phyloP scores from a whole-genome alignment of 352 stramenopile species.

The Globisporangium echinulatum region DNA sequence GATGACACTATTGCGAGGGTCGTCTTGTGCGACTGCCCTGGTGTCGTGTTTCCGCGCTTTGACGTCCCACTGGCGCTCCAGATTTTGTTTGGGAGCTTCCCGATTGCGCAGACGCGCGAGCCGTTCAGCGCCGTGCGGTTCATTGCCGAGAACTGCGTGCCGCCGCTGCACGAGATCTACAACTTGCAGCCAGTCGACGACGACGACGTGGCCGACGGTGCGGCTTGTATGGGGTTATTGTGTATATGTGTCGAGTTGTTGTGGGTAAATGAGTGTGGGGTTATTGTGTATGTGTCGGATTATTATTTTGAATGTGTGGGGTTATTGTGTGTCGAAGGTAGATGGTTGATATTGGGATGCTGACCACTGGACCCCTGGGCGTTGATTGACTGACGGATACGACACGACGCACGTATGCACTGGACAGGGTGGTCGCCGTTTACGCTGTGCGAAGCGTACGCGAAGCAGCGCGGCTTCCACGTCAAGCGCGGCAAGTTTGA shows the following conservation, averaged over 20 bases:
- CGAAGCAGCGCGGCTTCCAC: conserved; percentile 62
- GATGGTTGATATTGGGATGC: not conserved
- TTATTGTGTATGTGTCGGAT: not conserved
- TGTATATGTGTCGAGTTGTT: not conserved
- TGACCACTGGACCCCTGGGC: not conserved
- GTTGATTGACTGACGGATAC: not conserved
- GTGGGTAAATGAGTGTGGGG: too few species aligned
- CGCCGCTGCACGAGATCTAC: conserved; percentile 69
- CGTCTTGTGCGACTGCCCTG: conserved; percentile 72
- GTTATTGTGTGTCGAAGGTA: not conserved
- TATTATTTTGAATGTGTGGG: too few species aligned
- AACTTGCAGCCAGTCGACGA: conserved; percentile 69
- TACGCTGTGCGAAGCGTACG: conserved; percentile 70
- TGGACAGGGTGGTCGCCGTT: conserved; percentile 62
- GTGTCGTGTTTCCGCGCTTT: conserved; percentile 75
- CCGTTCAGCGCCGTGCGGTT: conserved; percentile 83
- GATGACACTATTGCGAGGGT: conserved; percentile 28
- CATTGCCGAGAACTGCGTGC: conserved; percentile 75
- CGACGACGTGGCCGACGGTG: conserved; percentile 52
- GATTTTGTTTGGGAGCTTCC: conserved; percentile 79
- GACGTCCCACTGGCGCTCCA: conserved; percentile 62
- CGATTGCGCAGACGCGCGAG: conserved; percentile 81
- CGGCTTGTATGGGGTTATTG: conserved; percentile 1
- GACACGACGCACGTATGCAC: not conserved
- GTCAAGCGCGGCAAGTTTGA: conserved; percentile 71